A percentile compares a stretch with the other conserved stretches of the same genome.
These are phyloP conservation scores for Crucihimalaya himalaica DNA, from an alignment of 345 rosid genomes.

Conservation along the genomic window DNA sequence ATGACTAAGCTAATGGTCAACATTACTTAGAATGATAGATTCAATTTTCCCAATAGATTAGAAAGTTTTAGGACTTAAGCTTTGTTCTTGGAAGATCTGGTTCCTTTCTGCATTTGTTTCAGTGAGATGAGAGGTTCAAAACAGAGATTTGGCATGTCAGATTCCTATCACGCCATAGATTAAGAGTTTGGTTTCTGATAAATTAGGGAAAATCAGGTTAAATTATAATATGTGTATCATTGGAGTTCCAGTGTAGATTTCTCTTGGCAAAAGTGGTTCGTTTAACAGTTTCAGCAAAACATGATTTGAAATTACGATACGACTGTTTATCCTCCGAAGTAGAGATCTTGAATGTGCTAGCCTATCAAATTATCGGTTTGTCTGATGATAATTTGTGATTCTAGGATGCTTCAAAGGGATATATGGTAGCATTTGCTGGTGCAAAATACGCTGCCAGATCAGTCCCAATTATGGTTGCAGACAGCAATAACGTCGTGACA, in stretches of 20 bases:
- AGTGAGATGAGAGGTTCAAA: conserved; percentile 12
- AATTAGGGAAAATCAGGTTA: neutral
- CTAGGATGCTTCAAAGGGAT: conserved; percentile 72
- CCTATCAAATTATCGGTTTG: neutral
- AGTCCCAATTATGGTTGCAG: conserved; percentile 75
- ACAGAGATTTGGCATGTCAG: conserved; percentile 6
- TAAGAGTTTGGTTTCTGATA: neutral
- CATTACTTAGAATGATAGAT: neutral
- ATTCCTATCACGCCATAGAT: neutral
- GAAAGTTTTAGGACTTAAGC: neutral
- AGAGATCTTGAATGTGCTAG: conserved; percentile 13
- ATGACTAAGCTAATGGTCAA: conserved; percentile 11
- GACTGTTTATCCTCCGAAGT: neutral
- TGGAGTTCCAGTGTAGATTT: neutral
- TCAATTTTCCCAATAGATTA: neutral
- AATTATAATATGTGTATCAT: neutral
- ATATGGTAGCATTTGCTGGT: conserved; percentile 99
- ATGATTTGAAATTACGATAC: neutral
- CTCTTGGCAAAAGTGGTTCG: neutral
- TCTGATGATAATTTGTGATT: conserved; percentile 14
- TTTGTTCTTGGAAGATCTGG: neutral
- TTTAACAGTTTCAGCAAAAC: conserved; percentile 2
- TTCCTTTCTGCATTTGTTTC: conserved; percentile 4
- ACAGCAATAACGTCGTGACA: conserved; percentile 64
- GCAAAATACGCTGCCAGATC: conserved; percentile 97